A percentile compares a stretch with the other conserved stretches of the same genome.
Evolutionary conservation across 2,329 filamentous ascomycete genomes (phyloP).

Genomic region (Xylogone sp.): DNA sequence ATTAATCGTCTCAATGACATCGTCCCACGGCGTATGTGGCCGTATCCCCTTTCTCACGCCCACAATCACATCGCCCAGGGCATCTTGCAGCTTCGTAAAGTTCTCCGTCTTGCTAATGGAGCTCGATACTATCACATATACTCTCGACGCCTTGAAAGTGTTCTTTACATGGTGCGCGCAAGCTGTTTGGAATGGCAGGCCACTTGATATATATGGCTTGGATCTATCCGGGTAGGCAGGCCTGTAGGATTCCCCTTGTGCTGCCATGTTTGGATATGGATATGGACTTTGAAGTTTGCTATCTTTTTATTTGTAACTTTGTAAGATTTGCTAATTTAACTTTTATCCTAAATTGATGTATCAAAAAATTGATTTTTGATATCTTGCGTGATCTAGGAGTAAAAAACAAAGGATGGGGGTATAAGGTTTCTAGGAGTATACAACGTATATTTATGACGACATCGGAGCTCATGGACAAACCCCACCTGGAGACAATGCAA

Average conservation of each 20-base stretch:
- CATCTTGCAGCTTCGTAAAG: constrained; percentile 19
- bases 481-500: too few relatives aligned
- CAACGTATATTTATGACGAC: too few relatives aligned
- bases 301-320: constrained; percentile 11
- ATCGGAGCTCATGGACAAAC: too few relatives aligned
- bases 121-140: constrained; percentile 29
- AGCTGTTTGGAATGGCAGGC: constrained; percentile 19
- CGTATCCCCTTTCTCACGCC: constrained; percentile 27
- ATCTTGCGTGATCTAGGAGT: too few relatives aligned
- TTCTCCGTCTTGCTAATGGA: constrained; percentile 28
- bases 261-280: constrained; percentile 10
- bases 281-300: constrained; percentile 18
- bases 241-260: constrained; percentile 6
- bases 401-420: too few relatives aligned
- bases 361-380: too few relatives aligned
- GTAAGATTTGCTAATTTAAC: too few relatives aligned
- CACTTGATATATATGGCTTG: constrained; percentile 21
- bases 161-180: constrained; percentile 23
- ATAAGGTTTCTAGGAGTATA: too few relatives aligned
- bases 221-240: constrained; percentile 6
- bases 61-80: constrained; percentile 22
- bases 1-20: constrained; percentile 24
- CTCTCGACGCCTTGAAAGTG: constrained; percentile 21
- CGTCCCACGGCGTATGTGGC: constrained; percentile 28
- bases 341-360: too few relatives aligned